phyloP scores from a whole-genome alignment of 2,329 filamentous ascomycete species.

The Salinomyces thailandicus region DNA sequence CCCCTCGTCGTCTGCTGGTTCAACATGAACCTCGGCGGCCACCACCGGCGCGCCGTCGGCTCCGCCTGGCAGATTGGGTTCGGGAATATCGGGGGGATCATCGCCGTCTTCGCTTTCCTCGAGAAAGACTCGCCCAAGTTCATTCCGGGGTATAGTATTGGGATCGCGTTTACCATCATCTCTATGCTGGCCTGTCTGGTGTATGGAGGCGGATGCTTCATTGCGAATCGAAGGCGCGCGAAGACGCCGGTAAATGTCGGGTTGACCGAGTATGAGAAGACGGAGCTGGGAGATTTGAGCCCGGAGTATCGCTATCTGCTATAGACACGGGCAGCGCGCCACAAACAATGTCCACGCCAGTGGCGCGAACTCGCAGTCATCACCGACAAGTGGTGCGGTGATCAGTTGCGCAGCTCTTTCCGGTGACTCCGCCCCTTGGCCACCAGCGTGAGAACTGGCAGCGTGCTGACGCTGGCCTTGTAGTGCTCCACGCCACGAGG shows the following conservation, averaged over 20 bases:
- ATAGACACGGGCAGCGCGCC: too few species aligned
- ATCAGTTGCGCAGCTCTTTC: too few species aligned
- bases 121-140: conserved; percentile 56
- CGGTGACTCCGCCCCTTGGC: too few species aligned
- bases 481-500: too few species aligned
- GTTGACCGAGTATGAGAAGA: conserved; percentile 53
- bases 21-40: conserved; percentile 39
- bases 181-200: conserved; percentile 50
- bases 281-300: conserved; percentile 48
- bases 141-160: conserved; percentile 64
- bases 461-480: too few species aligned
- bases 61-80: conserved; percentile 18
- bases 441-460: too few species aligned
- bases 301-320: conserved; percentile 51
- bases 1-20: conserved; percentile 54
- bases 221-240: conserved; percentile 52
- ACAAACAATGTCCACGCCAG: too few species aligned
- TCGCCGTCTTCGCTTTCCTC: conserved; percentile 42
- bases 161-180: conserved; percentile 61
- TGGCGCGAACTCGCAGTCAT: too few species aligned
- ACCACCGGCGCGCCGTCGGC: conserved; percentile 4
- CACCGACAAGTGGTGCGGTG: too few species aligned
- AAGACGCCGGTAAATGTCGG: conserved; percentile 36
- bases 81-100: conserved; percentile 43
- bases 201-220: conserved; percentile 50